phyloP scores from a whole-genome alignment of 148 eudicot species.

The Chenopodium berlandieri region DNA sequence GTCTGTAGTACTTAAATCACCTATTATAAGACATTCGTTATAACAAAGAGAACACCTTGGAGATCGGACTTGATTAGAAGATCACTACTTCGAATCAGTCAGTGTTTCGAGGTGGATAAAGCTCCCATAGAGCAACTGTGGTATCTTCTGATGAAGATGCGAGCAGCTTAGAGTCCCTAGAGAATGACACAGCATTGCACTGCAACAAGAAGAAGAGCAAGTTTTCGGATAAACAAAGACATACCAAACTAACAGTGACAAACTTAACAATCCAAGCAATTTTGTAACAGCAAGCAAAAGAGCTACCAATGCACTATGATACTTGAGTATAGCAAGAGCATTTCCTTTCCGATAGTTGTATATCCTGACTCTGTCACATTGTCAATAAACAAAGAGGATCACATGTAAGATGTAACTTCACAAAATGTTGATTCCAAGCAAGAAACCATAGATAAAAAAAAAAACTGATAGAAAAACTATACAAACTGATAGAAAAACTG shows the following conservation, averaged over 20 bases:
- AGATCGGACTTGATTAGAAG: neutral
- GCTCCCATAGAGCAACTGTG: slow-evolving; percentile 74
- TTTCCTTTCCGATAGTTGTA: slow-evolving; percentile 83
- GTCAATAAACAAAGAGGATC: slow-evolving; percentile 11
- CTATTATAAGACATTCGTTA: no score
- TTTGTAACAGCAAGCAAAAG: neutral
- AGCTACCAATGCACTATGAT: slow-evolving; percentile 65
- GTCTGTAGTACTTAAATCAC: no score
- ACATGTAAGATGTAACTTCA: neutral
- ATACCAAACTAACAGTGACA: neutral
- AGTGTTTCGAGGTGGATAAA: slow-evolving; percentile 52
- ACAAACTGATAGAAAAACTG: neutral
- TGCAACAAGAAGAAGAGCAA: slow-evolving; percentile 27
- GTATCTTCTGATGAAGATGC: slow-evolving; percentile 82
- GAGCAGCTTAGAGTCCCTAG: slow-evolving; percentile 53
- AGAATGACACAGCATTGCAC: slow-evolving; percentile 83
- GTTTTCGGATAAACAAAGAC: neutral
- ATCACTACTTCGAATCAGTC: neutral
- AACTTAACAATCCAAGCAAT: neutral
- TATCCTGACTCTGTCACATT: slow-evolving; percentile 54
- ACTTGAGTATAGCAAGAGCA: slow-evolving; percentile 82
- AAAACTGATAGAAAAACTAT: no score
- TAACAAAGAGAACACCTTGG: neutral
- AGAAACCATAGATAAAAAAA: neutral
- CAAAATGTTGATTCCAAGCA: neutral